These are phyloP conservation scores for Termitomyces bulborhizus DNA, from an alignment of 768 basidiomycete species.

Conservation along the genomic window DNA sequence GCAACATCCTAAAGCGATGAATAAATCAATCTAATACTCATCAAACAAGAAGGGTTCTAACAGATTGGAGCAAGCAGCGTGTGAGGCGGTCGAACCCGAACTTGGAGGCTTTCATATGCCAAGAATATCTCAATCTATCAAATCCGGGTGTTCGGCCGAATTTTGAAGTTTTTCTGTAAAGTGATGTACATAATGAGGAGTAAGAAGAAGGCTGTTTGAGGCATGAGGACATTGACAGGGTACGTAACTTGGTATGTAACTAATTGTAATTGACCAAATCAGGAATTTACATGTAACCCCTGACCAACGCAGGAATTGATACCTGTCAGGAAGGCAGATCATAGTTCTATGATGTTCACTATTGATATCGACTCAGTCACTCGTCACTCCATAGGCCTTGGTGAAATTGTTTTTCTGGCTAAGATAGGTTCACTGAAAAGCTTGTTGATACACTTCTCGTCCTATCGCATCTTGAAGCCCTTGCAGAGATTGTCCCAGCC, in stretches of 20 bases:
- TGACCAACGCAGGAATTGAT: neutral
- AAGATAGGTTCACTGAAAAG: constrained; percentile 38
- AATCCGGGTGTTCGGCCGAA: neutral
- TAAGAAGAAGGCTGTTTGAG: neutral
- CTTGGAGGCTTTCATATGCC: neutral
- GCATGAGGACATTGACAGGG: neutral
- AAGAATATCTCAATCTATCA: neutral
- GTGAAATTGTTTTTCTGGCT: neutral
- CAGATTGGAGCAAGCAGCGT: neutral
- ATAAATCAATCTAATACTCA: neutral
- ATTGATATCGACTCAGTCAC: neutral
- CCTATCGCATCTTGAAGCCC: constrained; percentile 53
- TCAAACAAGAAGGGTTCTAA: neutral
- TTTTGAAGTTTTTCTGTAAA: neutral
- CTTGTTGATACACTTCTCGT: constrained; percentile 54
- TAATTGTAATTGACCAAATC: too few species aligned
- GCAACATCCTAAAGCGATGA: neutral
- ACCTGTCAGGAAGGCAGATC: neutral
- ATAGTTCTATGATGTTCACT: neutral
- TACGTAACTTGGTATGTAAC: too few species aligned
- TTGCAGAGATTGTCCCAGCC: constrained; percentile 54
- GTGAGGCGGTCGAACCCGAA: neutral
- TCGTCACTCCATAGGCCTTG: too few species aligned
- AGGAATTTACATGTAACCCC: too few species aligned
- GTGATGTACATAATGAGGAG: neutral